Evolutionary conservation across 1,284 basidiomycete species (phyloP).

Genomic region (Puccinia novopanici): DNA sequence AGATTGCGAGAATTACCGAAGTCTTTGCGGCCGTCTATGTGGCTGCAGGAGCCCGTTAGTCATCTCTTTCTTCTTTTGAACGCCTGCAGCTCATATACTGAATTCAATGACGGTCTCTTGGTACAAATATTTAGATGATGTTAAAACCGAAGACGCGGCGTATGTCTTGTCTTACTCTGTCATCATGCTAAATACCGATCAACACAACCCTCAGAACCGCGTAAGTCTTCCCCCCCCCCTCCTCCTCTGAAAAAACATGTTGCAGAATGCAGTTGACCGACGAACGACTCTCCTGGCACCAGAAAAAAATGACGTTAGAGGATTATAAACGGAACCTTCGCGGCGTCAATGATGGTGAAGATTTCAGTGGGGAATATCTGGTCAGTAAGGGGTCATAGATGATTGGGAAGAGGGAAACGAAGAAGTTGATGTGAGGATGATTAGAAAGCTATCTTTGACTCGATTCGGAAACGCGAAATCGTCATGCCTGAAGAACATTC

Average conservation of each 20-base stretch:
- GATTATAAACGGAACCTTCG: conserved; percentile 90
- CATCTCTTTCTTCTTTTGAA: conserved; percentile 1
- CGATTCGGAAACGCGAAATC: conserved; percentile 90
- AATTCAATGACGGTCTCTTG: background rate
- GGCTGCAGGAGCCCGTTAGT: conserved; percentile 73
- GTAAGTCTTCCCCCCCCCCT: conserved; percentile 55
- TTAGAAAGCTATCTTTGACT: conserved; percentile 86
- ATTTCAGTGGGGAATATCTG: conserved; percentile 84
- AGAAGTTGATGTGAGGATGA: conserved; percentile 37
- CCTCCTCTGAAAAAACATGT: background rate
- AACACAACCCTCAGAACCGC: conserved; percentile 91
- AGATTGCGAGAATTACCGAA: conserved; percentile 91
- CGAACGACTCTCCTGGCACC: background rate
- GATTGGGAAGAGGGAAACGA: background rate
- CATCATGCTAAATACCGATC: conserved; percentile 98
- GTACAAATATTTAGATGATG: conserved; percentile 66
- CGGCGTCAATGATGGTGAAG: conserved; percentile 82
- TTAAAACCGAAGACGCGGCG: conserved; percentile 87
- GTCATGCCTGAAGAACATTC: conserved; percentile 97
- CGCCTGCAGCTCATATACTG: background rate
- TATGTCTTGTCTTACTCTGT: conserved; percentile 94
- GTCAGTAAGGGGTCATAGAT: conserved; percentile 62
- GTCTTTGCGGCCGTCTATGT: conserved; percentile 91
- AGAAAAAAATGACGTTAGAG: conserved; percentile 95
- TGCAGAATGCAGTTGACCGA: background rate